These are phyloP conservation scores for Phytophthora pisi DNA, from an alignment of 352 stramenopile species.

Conservation along the genomic window DNA sequence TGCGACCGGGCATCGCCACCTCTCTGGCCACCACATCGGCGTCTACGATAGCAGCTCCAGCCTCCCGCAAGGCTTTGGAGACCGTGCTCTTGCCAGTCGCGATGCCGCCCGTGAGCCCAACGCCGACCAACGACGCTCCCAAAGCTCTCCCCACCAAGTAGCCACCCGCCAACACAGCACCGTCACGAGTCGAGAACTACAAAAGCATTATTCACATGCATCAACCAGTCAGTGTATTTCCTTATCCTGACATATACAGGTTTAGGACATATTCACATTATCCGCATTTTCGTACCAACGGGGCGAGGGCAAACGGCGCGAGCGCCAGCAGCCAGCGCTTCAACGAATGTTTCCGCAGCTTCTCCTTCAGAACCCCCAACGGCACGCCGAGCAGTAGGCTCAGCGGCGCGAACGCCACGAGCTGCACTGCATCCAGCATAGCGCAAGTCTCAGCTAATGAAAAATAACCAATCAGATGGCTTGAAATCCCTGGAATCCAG, in stretches of 20 bases:
- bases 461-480: slow-evolving; percentile 1
- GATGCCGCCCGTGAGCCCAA: slow-evolving; percentile 86
- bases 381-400: slow-evolving; percentile 49
- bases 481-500: background rate
- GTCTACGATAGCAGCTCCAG: slow-evolving; percentile 80
- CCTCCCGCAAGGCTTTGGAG: slow-evolving; percentile 57
- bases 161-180: slow-evolving; percentile 24
- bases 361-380: slow-evolving; percentile 63
- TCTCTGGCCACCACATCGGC: slow-evolving; percentile 80
- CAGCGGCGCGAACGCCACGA: slow-evolving; percentile 46
- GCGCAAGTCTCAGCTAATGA: slow-evolving; percentile 3
- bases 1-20: slow-evolving; percentile 75
- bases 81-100: slow-evolving; percentile 87
- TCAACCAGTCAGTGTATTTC: slow-evolving; percentile 2
- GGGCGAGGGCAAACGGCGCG: slow-evolving; percentile 39
- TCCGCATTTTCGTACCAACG: slow-evolving; percentile 40
- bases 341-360: slow-evolving; percentile 40
- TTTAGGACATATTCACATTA: slow-evolving; percentile 4
- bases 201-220: slow-evolving; percentile 1
- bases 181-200: slow-evolving; percentile 49
- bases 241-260: slow-evolving; percentile 1
- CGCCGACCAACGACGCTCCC: slow-evolving; percentile 65
- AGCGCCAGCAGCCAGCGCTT: slow-evolving; percentile 54
- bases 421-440: slow-evolving; percentile 26
- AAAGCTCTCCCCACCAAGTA: slow-evolving; percentile 52